Base-by-base conservation (phyloP, 2,329 filamentous ascomycete genomes). In the Aspergillus transmontanensis region DNA sequence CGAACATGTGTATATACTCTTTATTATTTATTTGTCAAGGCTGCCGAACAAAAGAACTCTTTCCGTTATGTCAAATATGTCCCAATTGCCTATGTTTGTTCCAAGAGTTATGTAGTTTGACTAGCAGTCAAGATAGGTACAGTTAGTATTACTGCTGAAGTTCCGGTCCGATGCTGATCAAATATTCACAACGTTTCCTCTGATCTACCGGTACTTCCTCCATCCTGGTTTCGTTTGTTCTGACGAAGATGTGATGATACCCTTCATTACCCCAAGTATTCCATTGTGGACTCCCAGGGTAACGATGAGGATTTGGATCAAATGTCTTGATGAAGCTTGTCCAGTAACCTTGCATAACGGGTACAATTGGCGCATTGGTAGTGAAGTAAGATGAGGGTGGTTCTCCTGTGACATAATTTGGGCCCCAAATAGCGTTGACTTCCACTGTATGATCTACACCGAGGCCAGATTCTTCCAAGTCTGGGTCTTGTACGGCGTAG, bases 281-380 rank as follows among this genome's bases (percentile, higher is more conserved):
- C 88, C 87, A 90, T 60, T 75, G 75, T 3, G 86, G 85, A 50
- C 80, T 79, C 0, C 81, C 82, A 0, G 65, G 43, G 50, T 75
- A 66, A 10, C 85, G 81, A 60, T 82, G 76, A 19, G 69, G 80
- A 72, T 93, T 94, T 0, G 91, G 91, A 73, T 94, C 81, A 43
- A 87, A 82, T 0, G 81, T 82, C 30, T 85, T 79, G 64, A 94
- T 87, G 72, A 94, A 94, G 66, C 87, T 91, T 1, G 87, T 86
- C 89, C 90, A 93, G 75, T 93, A 94, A 0, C 82, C 84, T 71
- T 92, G 89, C 32, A 90, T 84, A 0, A 90, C 77, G 0, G 85
- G 81, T 1, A 90, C 82, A 6, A 90, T 86, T 0, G 72, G 72
- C 1, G 79, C 83, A 66, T 93, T 92, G 3, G 79, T 81, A 0